Percentiles rank a stretch among this genome's conserved stretches.
Conservation (phyloP, 148 eudicot species). For the Rhododendron williamsianum region DNA sequence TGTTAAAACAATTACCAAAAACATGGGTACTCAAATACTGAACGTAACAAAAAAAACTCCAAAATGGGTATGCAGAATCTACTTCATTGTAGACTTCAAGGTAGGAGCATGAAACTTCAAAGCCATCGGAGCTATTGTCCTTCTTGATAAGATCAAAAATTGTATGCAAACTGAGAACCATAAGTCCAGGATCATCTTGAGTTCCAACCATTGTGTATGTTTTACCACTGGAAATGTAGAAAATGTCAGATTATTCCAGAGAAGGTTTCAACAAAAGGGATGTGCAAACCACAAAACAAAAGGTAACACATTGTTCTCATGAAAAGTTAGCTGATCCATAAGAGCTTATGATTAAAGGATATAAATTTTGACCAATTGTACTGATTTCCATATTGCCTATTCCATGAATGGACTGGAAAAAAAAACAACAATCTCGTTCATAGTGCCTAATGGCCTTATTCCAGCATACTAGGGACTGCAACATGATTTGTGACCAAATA, state of each 20-base stretch:
- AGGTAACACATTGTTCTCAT: background rate
- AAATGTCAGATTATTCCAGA: constrained; percentile 9
- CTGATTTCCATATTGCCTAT: background rate
- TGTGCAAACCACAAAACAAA: background rate
- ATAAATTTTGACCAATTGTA: background rate
- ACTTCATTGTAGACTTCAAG: constrained; percentile 95
- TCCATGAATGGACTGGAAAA: background rate
- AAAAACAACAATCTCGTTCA: background rate
- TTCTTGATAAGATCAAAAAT: constrained; percentile 59
- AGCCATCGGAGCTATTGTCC: constrained; percentile 45
- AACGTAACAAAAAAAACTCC: constrained; percentile 1
- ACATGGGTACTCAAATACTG: background rate
- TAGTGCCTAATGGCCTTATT: background rate
- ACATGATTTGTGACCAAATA: background rate
- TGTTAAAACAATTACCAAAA: constrained; percentile 7
- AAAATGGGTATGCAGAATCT: constrained; percentile 13
- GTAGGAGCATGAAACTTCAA: constrained; percentile 78
- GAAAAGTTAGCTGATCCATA: background rate
- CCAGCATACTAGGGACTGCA: background rate
- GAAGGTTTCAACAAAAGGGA: constrained; percentile 1
- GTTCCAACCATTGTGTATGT: constrained; percentile 87
- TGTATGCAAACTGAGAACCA: constrained; percentile 80
- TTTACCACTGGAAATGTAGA: constrained; percentile 59
- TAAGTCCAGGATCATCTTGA: constrained; percentile 71
- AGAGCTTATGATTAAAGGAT: background rate